Percentiles rank a stretch among this genome's conserved stretches.
phyloP scores from a whole-genome alignment of 1,139 yeast genomes.

The Yamadazyma blattariae region DNA sequence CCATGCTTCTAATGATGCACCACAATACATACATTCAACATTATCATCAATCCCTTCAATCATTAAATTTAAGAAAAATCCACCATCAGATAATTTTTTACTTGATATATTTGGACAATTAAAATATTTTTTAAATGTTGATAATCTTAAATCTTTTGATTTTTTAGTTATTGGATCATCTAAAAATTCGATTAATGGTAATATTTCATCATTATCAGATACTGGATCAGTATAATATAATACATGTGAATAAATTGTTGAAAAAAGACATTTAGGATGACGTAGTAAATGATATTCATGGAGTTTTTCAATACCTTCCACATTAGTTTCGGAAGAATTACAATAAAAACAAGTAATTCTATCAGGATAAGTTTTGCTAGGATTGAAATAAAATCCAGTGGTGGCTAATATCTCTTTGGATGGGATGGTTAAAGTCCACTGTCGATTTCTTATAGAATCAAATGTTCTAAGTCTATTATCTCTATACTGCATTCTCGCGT shows the following conservation, averaged over 20 bases:
- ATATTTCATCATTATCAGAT: neutral
- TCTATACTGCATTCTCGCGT: conserved; percentile 19
- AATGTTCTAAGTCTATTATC: conserved; percentile 17
- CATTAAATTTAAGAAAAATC: conserved; percentile 50
- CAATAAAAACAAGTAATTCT: conserved; percentile 65
- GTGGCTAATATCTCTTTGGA: conserved; percentile 35
- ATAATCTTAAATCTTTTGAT: conserved; percentile 41
- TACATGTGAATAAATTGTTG: conserved; percentile 21
- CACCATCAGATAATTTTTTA: conserved; percentile 45
- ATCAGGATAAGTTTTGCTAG: conserved; percentile 45
- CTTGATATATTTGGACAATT: conserved; percentile 38
- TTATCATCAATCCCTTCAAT: conserved; percentile 51
- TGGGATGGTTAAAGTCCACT: conserved; percentile 17
- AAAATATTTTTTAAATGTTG: conserved; percentile 42
- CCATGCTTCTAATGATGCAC: conserved; percentile 70
- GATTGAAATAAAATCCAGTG: conserved; percentile 70
- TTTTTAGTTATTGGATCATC: conserved; percentile 27
- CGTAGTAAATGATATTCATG: conserved; percentile 44
- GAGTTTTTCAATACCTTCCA: conserved; percentile 31
- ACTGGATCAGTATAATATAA: conserved; percentile 1
- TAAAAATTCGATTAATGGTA: conserved; percentile 14
- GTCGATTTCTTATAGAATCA: conserved; percentile 10
- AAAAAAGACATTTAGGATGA: conserved; percentile 48
- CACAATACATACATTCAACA: conserved; percentile 73
- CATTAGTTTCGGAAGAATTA: conserved; percentile 38